A percentile compares a stretch with the other conserved stretches of the same genome.
phyloP scores from a whole-genome alignment of 2,329 filamentous ascomycete species.

The Magnaporthiopsis poae region DNA sequence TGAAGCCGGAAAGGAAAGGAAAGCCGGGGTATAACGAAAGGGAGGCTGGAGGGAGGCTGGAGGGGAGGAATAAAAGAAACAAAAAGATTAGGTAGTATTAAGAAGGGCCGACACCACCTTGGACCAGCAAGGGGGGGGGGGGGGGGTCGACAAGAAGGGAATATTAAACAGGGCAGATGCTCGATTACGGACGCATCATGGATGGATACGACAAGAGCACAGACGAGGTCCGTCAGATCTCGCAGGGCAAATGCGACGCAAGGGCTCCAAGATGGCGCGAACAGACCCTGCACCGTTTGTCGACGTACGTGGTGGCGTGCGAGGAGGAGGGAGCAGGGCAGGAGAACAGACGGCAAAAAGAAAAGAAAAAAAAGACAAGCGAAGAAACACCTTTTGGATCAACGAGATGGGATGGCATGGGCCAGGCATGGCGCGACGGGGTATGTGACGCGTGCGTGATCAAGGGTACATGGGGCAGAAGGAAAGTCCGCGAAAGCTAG shows the following conservation, averaged over 20 bases:
- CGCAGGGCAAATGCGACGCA: background rate
- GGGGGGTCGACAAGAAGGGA: slow-evolving; percentile 7
- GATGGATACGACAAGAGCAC: background rate
- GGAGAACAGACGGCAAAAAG: background rate
- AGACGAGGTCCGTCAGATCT: background rate
- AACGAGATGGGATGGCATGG: background rate
- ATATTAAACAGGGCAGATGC: background rate
- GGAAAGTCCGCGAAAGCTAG: too few relatives aligned
- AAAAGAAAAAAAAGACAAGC: background rate
- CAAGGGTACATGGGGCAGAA: background rate
- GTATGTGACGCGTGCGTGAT: background rate
- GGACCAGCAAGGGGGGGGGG: slow-evolving; percentile 9
- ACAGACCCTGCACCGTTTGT: background rate
- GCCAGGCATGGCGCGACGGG: too few relatives aligned
- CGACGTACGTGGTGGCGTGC: background rate
- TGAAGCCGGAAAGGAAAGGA: slow-evolving; percentile 6
- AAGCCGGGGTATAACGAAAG: background rate
- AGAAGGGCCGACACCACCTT: background rate
- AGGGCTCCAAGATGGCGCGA: background rate
- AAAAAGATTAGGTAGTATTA: background rate
- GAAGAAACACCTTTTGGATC: background rate
- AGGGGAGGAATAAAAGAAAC: background rate
- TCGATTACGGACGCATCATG: background rate
- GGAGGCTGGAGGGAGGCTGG: background rate
- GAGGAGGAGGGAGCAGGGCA: background rate